Evolutionary conservation across 139 green algal genomes (phyloP), one percentile per base, ranked within the genome.

Genomic region (Eudorina sp.): DNA sequence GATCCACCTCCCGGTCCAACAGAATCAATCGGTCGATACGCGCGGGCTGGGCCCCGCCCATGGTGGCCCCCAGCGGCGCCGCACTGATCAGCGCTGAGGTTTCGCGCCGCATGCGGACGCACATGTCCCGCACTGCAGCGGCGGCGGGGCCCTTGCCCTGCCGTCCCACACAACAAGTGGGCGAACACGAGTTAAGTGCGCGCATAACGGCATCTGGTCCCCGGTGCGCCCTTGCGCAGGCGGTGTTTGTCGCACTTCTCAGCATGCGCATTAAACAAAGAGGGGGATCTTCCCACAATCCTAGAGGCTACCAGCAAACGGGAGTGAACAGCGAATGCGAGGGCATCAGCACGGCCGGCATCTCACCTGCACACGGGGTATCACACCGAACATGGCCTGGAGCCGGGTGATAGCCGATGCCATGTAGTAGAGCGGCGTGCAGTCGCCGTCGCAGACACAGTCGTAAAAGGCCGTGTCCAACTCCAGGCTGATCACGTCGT

Each of bases 401-500:
- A 99, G 92, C 48, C 90, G 78, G 64, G 88, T 91, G 21, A 99
- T 89, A 4, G 94, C 97, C 0, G 89, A 55, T 0, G 97, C 97
- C 9, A 94, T 86, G 53, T 94, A 89, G 75, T 95, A 96, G 53
- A 98, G 92, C 46, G 89, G 88, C 46, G 69, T 94, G 23, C 83
- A 83, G 88, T 99, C 96, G 0, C 94, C 95, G 41, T 99, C 96
- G 3, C 95, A 90, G 23, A 89, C 66, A 51, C 87, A 94, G 62
- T 94, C 92, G 53, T 53, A 53, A 51, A 86, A 91, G n/a, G 64
- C 64, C 34, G 29, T 45, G 66, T 95, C 93, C 55, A 97, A 80
- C 89, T 99, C 97, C 51, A 99, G 89, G 21, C 93, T 96, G 0
- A 99, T 78, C 8, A 99, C 91, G 73, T 99, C 97, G 27, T 97